Percentiles rank a stretch among this genome's conserved stretches.
Evolutionary conservation across 2,329 filamentous ascomycete genomes (phyloP).

Genomic region (Drechslerella coelobrocha): DNA sequence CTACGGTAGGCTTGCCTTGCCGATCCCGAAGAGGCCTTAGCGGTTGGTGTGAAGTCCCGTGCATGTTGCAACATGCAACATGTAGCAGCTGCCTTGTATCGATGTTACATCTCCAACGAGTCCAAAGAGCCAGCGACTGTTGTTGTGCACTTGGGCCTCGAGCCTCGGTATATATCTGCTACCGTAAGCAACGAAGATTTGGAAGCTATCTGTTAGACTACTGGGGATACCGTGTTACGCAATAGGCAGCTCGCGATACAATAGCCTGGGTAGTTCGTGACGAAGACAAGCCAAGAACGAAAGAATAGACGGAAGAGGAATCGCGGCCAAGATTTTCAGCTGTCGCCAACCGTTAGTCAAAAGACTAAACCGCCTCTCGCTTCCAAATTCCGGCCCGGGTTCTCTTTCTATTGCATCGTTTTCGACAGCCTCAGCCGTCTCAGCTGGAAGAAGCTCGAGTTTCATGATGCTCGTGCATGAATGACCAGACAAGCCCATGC

Average conservation of each 20-base stretch:
- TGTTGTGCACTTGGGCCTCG: too few species aligned
- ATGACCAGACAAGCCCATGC: not conserved
- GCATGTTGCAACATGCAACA: not conserved
- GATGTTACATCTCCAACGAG: not conserved
- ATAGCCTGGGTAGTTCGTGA: too few species aligned
- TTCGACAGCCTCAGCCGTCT: not conserved
- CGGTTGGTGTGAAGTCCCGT: not conserved
- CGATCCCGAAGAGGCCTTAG: not conserved
- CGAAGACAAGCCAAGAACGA: too few species aligned
- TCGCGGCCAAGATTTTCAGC: too few species aligned
- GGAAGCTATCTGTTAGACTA: too few species aligned
- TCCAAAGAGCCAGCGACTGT: too few species aligned
- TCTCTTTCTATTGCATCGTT: not conserved
- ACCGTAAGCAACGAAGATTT: too few species aligned
- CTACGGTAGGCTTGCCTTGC: not conserved
- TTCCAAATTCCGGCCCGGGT: not conserved
- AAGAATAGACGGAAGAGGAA: too few species aligned
- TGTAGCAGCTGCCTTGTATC: not conserved
- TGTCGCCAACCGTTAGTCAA: too few species aligned
- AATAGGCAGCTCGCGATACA: conserved; percentile 1
- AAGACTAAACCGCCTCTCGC: too few species aligned
- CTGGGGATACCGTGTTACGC: too few species aligned
- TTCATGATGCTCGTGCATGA: not conserved
- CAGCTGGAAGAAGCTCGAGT: not conserved
- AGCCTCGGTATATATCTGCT: too few species aligned